Evolutionary conservation across 371 early-diverging fungal genomes (phyloP), one percentile per base, ranked within the genome.

Genomic region (Rhizomucor miehei): DNA sequence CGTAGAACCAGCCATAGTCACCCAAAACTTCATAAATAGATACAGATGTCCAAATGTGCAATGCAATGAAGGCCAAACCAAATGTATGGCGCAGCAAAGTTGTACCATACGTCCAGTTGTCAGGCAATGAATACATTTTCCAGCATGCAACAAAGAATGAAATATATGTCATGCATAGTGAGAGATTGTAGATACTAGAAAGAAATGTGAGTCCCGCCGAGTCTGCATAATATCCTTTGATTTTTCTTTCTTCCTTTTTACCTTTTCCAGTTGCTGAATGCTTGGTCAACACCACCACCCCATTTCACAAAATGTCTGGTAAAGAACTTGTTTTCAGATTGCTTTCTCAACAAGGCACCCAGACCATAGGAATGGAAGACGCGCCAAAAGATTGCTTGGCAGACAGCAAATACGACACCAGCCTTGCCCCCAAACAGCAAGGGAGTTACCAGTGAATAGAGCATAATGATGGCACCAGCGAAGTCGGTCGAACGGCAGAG

Each of bases 1-100:
- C 91, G 70, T 90, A 91, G 65, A 92, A 86, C 93, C 94, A 97
- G 2, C 96, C 96, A 67, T 89, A 91, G 57, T 92, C 91, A n/a
- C 97, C 96, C 40, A 95, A 78, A 14, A 87, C 92, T 63, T 93
- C 90, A 73, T 88, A 94, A n/a, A 92, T 89, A 0, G 93, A 89
- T 9, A 84, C 71, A 3, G 93, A 81, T 13, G 90, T 92, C 91
- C 93, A 95, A 19, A 89, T 64, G 57, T 97, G 97, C 37, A 97
- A 71, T 0, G 79, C 65, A 52, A 95, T 88, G 46, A 96, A 73
- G 9, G 89, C 35, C 36, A 79, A 51, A 9, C 91, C 93, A 17
- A 92, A 62, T 0, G 86, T 88, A 64, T 92, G 92, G 25, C 88
- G 77, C 47, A 94, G 66, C 35, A 94, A 60, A 14, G 88, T 73